Percentiles rank a stretch among this genome's conserved stretches.
Evolutionary conservation across 2,329 filamentous ascomycete species (phyloP).

Genomic region (Ceratocystiopsis minuta): DNA sequence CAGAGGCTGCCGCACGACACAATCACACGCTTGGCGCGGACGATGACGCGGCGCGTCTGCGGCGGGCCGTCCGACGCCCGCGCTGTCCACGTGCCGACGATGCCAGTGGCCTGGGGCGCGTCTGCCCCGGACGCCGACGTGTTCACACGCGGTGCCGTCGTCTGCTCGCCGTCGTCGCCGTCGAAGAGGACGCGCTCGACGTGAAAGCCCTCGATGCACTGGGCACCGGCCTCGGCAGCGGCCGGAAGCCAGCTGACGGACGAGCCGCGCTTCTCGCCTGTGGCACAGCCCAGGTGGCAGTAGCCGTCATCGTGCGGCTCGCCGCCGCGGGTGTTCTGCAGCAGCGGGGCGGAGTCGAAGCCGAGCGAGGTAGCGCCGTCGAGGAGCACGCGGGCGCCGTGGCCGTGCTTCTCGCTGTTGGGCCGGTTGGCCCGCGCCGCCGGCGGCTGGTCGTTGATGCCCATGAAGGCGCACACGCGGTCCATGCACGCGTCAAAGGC

Average conservation of each 20-base stretch:
- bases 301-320: conserved; percentile 56
- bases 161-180: conserved; percentile 18
- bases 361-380: conserved; percentile 60
- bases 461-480: conserved; percentile 62
- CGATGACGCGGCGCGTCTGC: conserved; percentile 40
- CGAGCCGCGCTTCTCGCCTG: conserved; percentile 62
- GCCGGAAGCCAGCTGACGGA: conserved; percentile 61
- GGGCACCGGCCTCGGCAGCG: conserved; percentile 56
- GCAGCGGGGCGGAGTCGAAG: conserved; percentile 48
- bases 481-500: conserved; percentile 68
- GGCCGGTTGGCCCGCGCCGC: conserved; percentile 29
- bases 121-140: not conserved
- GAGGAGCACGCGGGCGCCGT: conserved; percentile 51
- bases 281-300: conserved; percentile 42
- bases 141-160: not conserved
- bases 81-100: conserved; percentile 59
- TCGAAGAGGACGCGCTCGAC: conserved; percentile 56
- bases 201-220: conserved; percentile 69
- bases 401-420: conserved; percentile 9
- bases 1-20: conserved; percentile 61
- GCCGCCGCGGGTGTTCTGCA: conserved; percentile 57
- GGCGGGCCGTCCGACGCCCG: conserved; percentile 37
- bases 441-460: conserved; percentile 38
- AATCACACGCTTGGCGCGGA: conserved; percentile 67
- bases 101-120: conserved; percentile 36